Base-by-base conservation (phyloP, 805 yeast genomes). In the Zygoascus ofunaensis region DNA sequence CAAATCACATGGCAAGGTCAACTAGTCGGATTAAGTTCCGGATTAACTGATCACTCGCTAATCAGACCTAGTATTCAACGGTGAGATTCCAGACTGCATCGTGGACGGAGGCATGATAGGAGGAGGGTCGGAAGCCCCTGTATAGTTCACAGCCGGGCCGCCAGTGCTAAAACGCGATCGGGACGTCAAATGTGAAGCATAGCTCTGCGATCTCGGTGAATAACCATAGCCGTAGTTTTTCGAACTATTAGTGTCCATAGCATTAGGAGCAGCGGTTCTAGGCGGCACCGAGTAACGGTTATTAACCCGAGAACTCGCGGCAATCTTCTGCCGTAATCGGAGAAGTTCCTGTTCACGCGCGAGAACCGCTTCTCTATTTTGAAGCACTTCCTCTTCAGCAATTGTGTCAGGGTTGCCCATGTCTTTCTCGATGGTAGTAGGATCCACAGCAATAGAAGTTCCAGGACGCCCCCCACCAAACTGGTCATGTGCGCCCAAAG, bases 301-400 rank as follows among this genome's bases (percentile, higher is more conserved):
- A 12, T 26, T 26, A 7, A 26, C 12, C 7, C 10, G 10, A 7
- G 30, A 26, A 12, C 12, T 26, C 7, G 30, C 30, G 12, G 12
- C 30, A 26, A 26, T 26, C 12, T 26, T 26, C 30, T 26, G 30
- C 30, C 12, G 30, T 26, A 26, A 8, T 26, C 30, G 7, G 10
- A 26, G 12, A 33, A 68, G 59, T 52, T 68, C 70, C 20, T 58
- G 53, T 51, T 69, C 72, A 24, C 72, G 63, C 12, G 65, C 61
- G 12, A 8, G 7, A 12, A 8, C 12, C 12, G 7, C 30, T 8
- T 7, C 12, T 7, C 30, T 7, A 7, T 26, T 26, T 26, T 26
- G 30, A 7, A 26, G 12, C 7, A 26, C 10, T 26, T 26, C 30
- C 7, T 26, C 12, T 12, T 26, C 30, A 12, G 12, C 12, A 26